Conservation (phyloP, 176 grass and related monocot genomes). For the Ananas comosus region DNA sequence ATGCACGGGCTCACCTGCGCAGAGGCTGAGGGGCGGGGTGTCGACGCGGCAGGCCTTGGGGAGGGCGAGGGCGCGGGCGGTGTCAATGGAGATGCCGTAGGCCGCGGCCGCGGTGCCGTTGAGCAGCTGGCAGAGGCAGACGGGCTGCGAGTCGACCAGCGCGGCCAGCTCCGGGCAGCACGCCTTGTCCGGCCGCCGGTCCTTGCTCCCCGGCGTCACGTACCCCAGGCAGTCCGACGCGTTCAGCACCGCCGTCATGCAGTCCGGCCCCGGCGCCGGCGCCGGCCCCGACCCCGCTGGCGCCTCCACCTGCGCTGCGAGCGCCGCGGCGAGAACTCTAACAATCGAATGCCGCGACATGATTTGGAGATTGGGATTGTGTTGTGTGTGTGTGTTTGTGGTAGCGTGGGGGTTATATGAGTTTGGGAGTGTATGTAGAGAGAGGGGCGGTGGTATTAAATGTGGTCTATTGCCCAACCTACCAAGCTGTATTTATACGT, state of each 20-base stretch:
- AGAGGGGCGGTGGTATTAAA: no score
- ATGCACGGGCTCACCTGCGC: constrained; percentile 29
- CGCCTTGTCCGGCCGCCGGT: constrained; percentile 40
- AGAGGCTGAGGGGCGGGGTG: constrained; percentile 51
- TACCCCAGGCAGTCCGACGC: constrained; percentile 72
- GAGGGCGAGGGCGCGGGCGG: constrained; percentile 57
- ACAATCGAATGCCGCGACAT: background rate
- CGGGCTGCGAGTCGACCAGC: constrained; percentile 53
- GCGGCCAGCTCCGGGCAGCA: constrained; percentile 91
- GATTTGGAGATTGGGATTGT: no score
- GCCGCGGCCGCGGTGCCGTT: constrained; percentile 36
- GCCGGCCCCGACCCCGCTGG: constrained; percentile 23
- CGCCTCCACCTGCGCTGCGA: constrained; percentile 15
- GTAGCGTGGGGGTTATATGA: no score
- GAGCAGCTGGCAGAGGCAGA: constrained; percentile 83
- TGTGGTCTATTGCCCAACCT: no score
- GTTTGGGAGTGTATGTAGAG: no score
- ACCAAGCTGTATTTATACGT: no score
- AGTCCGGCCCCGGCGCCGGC: constrained; percentile 9
- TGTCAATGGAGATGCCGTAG: constrained; percentile 68
- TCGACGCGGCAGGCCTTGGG: constrained; percentile 59
- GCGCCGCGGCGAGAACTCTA: background rate
- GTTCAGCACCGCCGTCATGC: constrained; percentile 53
- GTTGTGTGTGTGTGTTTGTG: no score
- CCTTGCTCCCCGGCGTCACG: constrained; percentile 56